Base-by-base conservation (phyloP, 2,329 filamentous ascomycete genomes). In the Talaromyces sp. region DNA sequence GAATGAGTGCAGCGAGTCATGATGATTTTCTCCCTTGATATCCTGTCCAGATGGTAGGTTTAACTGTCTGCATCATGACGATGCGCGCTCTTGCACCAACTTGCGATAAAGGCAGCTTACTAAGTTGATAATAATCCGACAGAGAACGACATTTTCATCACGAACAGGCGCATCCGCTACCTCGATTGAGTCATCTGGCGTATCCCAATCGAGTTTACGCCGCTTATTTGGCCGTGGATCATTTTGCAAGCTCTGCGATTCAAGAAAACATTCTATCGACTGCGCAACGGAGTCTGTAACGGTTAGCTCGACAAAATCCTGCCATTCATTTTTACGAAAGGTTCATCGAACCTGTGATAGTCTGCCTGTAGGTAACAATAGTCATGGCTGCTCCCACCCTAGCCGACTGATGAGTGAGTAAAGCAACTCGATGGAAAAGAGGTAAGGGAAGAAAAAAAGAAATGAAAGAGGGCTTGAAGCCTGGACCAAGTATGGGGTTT, bases 131-230 rank as follows among this genome's bases (percentile, higher is more conserved):
- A 37, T 40, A n/a, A 63, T 33, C 18, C 62, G 62, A 33, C 62
- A 63, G 5, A 77, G 64, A 42, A 73, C 70, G 56, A 77, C 72
- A 63, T 76, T 74, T 0, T 71, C 71, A 33, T 62, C n/a, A 50
- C 71, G 71, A 6, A 66, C 63, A 52, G 67, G 58, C 37, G 60
- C 28, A 33, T 44, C 54, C 21, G 23, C 33, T 55, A 18, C 16
- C 25, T 50, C n/a, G 33, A 7, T 5, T 16, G 23, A 25, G 7
- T 18, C n/a, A 7, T 60, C 33, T 3, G 25, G n/a, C 33, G 31
- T 21, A 42, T 56, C 42, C 16, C 52, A 16, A 12, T 18, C 12
- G 2, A 64, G 28, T 65, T 75, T 77, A 64, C 72, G 74, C 58
- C 75, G 73, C 66, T 77, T 77, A 18, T 50, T 68, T 11, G 67